phyloP scores from a whole-genome alignment of 2,329 filamentous ascomycete species.

The Nemania serpens region DNA sequence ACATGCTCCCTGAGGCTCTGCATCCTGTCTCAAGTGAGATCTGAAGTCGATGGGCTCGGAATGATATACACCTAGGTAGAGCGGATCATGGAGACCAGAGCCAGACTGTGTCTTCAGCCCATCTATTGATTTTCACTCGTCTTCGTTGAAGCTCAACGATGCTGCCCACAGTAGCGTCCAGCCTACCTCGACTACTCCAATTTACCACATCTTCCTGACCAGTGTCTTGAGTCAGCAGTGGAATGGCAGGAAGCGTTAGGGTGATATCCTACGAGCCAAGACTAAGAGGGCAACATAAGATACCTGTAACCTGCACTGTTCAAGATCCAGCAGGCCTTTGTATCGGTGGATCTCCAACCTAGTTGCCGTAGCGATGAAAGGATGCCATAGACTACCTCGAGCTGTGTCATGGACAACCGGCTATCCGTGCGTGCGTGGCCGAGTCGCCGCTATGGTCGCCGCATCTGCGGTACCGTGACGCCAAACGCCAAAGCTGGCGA shows the following conservation, averaged over 20 bases:
- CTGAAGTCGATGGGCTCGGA: conserved; percentile 20
- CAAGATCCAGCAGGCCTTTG: conserved; percentile 35
- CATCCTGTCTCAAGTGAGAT: conserved; percentile 28
- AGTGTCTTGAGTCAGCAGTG: conserved; percentile 30
- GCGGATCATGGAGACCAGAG: conserved; percentile 26
- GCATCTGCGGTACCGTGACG: conserved; percentile 23
- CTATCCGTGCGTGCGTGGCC: conserved; percentile 19
- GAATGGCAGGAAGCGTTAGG: conserved; percentile 33
- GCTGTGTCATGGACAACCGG: conserved; percentile 5
- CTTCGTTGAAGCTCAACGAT: conserved; percentile 19
- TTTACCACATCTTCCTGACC: conserved; percentile 30
- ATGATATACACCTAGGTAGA: conserved; percentile 23
- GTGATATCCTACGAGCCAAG: conserved; percentile 40
- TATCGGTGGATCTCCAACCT: conserved; percentile 26
- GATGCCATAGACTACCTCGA: conserved; percentile 19
- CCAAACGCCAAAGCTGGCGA: conserved; percentile 27
- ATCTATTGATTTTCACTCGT: conserved; percentile 22
- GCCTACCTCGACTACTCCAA: conserved; percentile 35
- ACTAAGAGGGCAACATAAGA: conserved; percentile 36
- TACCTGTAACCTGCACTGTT: conserved; percentile 34
- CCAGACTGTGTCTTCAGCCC: conserved; percentile 29
- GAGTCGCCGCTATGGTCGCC: conserved; percentile 7
- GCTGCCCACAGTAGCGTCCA: conserved; percentile 21
- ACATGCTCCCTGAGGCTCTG: conserved; percentile 30
- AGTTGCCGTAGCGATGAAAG: conserved; percentile 25